Conservation (phyloP, 805 yeast genomes). For the Nakazawaea ishiwadae region DNA sequence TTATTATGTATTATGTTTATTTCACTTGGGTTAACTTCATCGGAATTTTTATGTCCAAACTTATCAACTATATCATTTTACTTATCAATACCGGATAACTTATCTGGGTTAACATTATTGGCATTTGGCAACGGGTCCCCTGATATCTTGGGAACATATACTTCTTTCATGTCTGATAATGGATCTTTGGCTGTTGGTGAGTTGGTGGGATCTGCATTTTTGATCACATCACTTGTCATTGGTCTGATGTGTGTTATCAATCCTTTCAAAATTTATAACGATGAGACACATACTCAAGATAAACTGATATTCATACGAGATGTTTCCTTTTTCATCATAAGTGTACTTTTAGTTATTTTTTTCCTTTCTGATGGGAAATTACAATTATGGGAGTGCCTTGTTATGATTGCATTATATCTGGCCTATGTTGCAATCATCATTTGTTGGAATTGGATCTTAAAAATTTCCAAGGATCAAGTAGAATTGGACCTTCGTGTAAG, state of each 20-base stretch:
- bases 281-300: slow-evolving; percentile 19
- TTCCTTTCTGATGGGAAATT: slow-evolving; percentile 51
- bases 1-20: slow-evolving; percentile 43
- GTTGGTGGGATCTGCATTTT: slow-evolving; percentile 84
- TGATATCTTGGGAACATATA: slow-evolving; percentile 79
- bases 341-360: slow-evolving; percentile 43
- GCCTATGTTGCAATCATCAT: slow-evolving; percentile 52
- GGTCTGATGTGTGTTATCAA: slow-evolving; percentile 71
- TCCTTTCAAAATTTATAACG: slow-evolving; percentile 49
- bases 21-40: slow-evolving; percentile 74
- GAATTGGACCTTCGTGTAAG: slow-evolving; percentile 21
- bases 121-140: slow-evolving; percentile 95
- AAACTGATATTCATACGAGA: slow-evolving; percentile 58
- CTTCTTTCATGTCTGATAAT: slow-evolving; percentile 66
- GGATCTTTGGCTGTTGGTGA: slow-evolving; percentile 84
- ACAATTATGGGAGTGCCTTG: slow-evolving; percentile 45
- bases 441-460: slow-evolving; percentile 34
- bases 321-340: slow-evolving; percentile 46
- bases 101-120: slow-evolving; percentile 82
- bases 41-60: slow-evolving; percentile 82
- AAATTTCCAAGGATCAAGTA: slow-evolving; percentile 8
- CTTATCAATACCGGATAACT: slow-evolving; percentile 66
- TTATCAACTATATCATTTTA: slow-evolving; percentile 61
- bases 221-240: slow-evolving; percentile 72
- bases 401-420: slow-evolving; percentile 53